phyloP scores from a whole-genome alignment of 2,329 filamentous ascomycete species.

The Hypocrella siamensis region DNA sequence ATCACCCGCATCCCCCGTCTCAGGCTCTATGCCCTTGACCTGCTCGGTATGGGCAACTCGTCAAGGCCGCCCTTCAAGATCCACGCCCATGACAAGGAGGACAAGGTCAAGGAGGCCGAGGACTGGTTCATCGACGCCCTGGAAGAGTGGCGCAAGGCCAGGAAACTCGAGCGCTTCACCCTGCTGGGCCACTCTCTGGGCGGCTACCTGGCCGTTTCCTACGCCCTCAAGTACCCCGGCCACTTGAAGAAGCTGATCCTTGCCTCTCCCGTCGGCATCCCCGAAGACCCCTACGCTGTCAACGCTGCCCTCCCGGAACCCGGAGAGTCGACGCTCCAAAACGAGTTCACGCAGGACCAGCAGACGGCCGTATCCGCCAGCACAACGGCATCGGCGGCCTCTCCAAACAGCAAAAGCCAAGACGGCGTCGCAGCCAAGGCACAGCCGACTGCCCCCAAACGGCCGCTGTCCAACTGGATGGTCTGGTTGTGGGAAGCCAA shows the following conservation, averaged over 20 bases:
- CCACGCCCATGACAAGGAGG: slow-evolving; percentile 62
- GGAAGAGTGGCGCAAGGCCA: slow-evolving; percentile 84
- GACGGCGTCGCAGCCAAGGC: slow-evolving; percentile 8
- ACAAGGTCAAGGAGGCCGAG: slow-evolving; percentile 78
- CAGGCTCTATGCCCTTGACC: slow-evolving; percentile 85
- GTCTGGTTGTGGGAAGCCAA: slow-evolving; percentile 95
- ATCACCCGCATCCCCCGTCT: slow-evolving; percentile 66
- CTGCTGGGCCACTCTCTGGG: slow-evolving; percentile 85
- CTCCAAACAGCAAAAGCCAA: slow-evolving; percentile 11
- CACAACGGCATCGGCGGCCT: too few species aligned
- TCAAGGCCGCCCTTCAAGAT: slow-evolving; percentile 73
- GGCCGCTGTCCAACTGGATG: slow-evolving; percentile 69
- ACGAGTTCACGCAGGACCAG: slow-evolving; percentile 69
- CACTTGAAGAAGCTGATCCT: slow-evolving; percentile 91
- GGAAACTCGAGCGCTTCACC: slow-evolving; percentile 85
- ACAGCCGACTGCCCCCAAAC: slow-evolving; percentile 16
- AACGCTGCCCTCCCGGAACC: slow-evolving; percentile 68
- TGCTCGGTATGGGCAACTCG: slow-evolving; percentile 89
- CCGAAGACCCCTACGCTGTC: slow-evolving; percentile 83
- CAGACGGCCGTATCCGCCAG: slow-evolving; percentile 17
- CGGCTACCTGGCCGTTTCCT: slow-evolving; percentile 87
- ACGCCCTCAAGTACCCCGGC: slow-evolving; percentile 91
- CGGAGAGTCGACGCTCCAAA: slow-evolving; percentile 52
- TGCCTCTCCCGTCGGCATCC: slow-evolving; percentile 85
- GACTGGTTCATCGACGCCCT: slow-evolving; percentile 91